Base-by-base conservation (phyloP, 1,284 basidiomycete species). In the Macrocystidia cucumis region DNA sequence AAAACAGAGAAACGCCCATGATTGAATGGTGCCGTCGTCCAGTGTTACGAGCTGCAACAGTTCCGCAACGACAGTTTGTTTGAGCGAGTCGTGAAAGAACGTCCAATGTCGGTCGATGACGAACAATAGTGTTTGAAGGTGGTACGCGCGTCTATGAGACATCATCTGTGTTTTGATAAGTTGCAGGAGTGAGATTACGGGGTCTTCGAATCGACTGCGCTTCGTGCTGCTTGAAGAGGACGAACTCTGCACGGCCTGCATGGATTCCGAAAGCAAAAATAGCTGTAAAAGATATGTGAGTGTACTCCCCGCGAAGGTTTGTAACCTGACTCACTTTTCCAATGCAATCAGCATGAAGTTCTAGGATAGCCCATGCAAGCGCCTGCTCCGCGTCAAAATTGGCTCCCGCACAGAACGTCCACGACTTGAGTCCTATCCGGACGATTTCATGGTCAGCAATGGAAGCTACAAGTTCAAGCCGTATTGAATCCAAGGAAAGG, bases 111-210 rank as follows among this genome's bases (percentile, higher is more conserved):
- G 67, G 46, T 86, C 78, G 39, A 91, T 69, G 47, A 93, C 63
- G 61, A 97, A 93, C n/a, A 91, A 69, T 1, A 95, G 60, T 3
- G 79, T 64, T 57, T 96, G 91, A 1, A 92, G 59, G 37, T 75
- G 71, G 45, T 80, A 81, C 32, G 55, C 54, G 34, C 67, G 67
- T 42, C 59, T 52, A 39, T 37, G 51, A n/a, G 42, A 49, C 13
- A 48, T 50, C 18, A 51, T 40, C 9, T 59, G 58, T 2, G 49
- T 38, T 36, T 62, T 65, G 35, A 83, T 69, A 8, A 68, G 65
- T 29, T 59, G 49, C 5, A 91, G 59, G 5, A 91, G 56, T 4
- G 65, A 56, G 2, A 62, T 53, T 35, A 91, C 62, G 2, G 83
- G 78, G 51, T 71, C 78, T 49, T 74, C 77, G 40, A 63, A 50